Evolutionary conservation across 768 basidiomycete genomes (phyloP), one percentile per base, ranked within the genome.

Genomic region (Tremella fuciformis): DNA sequence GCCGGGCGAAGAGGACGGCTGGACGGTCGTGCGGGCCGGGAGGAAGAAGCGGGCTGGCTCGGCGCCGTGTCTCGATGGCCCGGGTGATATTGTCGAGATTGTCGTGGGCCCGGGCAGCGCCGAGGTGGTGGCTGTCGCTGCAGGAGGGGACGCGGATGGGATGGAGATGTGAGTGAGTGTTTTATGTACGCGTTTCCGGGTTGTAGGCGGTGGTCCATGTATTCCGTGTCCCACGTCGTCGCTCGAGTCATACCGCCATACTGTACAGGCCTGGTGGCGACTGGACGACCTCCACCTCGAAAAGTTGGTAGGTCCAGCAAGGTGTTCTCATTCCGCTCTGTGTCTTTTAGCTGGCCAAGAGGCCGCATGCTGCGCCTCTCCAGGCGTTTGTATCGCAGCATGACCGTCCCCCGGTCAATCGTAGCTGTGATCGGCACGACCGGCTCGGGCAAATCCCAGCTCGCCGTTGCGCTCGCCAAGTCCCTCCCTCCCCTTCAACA

Each of bases 391-490:
- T 34, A 34, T 34, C 11, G 29, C 29, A 34, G 29, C 29, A 34
- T 34, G 29, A 34, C 29, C 29, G 29, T 11, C 29, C 29, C 29
- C 29, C 29, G 29, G 6, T 11, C 29, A 11, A 68, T 96, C 65
- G 84, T 98, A 53, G 83, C 87, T 16, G 85, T 98, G 52, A 89
- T 90, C 59, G 94, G 94, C 34, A 92, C 94, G 0, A 99, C 94
- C 0, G 81, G 94, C 21, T 91, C 93, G 15, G 96, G 96, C 51
- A 99, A 98, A 78, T 93, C 92, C 13, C 88, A 88, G 56, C 82
- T 98, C 8, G 89, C 89, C 3, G 84, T 99, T 19, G 86, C 96
- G 58, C 83, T 99, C 15, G 93, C 93, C 22, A 81, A 85, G 34
- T 81, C 76, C 38, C 81, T 89, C 42, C 76, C 47, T 87, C 84